Conservation (phyloP, 1,284 basidiomycete genomes). For the Volvariella volvacea region DNA sequence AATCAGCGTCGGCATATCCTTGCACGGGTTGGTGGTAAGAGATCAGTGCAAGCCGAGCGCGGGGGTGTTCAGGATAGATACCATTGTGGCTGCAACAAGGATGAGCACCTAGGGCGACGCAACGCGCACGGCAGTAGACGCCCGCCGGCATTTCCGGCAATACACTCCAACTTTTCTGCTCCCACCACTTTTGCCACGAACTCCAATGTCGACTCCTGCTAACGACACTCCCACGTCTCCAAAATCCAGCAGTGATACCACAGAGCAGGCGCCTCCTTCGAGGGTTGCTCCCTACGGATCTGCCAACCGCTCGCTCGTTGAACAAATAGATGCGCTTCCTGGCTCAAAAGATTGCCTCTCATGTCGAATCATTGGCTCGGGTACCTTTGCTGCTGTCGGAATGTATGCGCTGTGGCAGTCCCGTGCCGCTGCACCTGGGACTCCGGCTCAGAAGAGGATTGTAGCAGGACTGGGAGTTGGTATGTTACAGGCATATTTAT, state of each 20-base stretch:
- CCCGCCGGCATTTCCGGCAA: no score
- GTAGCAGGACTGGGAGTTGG: constrained; percentile 44
- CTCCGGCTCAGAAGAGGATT: constrained; percentile 35
- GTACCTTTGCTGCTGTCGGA: constrained; percentile 39
- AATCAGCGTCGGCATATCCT: no score
- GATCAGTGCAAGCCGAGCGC: no score
- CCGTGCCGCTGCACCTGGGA: constrained; percentile 38
- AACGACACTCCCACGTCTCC: neutral
- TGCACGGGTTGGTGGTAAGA: no score
- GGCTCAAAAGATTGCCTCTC: constrained; percentile 36
- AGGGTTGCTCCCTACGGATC: constrained; percentile 8
- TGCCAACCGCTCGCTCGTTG: constrained; percentile 9
- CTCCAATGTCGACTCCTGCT: neutral
- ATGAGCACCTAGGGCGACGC: no score
- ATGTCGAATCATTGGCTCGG: constrained; percentile 45
- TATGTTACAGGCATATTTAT: constrained; percentile 17
- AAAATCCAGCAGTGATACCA: neutral
- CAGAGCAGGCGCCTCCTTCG: constrained; percentile 3
- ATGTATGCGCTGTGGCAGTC: constrained; percentile 45
- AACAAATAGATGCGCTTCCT: constrained; percentile 8
- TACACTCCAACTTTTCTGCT: no score
- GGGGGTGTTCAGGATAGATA: no score
- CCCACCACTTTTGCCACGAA: no score
- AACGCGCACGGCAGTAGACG: no score
- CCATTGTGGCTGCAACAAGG: no score